Evolutionary conservation across 106 monocot genomes (phyloP).

Genomic region (Xerophyta viscosa): DNA sequence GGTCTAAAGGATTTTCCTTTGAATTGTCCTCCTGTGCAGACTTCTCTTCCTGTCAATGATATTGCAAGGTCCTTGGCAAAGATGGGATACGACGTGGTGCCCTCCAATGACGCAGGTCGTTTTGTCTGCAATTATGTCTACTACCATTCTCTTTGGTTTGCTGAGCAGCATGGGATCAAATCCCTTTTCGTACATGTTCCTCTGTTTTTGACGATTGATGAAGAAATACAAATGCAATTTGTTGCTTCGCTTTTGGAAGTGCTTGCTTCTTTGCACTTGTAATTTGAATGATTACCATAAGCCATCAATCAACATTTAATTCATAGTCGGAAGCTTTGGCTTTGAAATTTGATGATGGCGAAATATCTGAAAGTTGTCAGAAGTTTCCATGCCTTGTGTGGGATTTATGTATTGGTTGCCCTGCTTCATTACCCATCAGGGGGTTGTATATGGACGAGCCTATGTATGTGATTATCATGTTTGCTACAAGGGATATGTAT

Average conservation of each 20-base stretch:
- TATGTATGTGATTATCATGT: too few relatives aligned
- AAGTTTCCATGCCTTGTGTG: too few relatives aligned
- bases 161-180: slow-evolving; percentile 57
- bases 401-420: too few relatives aligned
- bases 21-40: slow-evolving; percentile 18
- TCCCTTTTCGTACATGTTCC: slow-evolving; percentile 94
- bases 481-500: too few relatives aligned
- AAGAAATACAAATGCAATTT: slow-evolving; percentile 79
- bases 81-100: slow-evolving; percentile 50
- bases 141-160: slow-evolving; percentile 74
- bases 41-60: slow-evolving; percentile 49
- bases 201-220: slow-evolving; percentile 69
- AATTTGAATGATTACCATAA: too few relatives aligned
- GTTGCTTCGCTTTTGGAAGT: slow-evolving; percentile 72
- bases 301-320: too few relatives aligned
- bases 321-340: too few relatives aligned
- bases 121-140: slow-evolving; percentile 90
- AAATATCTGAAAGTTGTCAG: too few relatives aligned
- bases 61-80: slow-evolving; percentile 31
- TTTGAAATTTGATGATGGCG: too few relatives aligned
- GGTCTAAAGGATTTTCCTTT: too few relatives aligned
- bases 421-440: too few relatives aligned
- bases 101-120: slow-evolving; percentile 67
- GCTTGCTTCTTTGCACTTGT: slow-evolving; percentile 44
- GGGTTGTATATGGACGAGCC: too few relatives aligned